Percentiles rank a stretch among this genome's conserved stretches.
Evolutionary conservation across 2,329 filamentous ascomycete species (phyloP).

Genomic region (Coniochaeta hoffmannii): DNA sequence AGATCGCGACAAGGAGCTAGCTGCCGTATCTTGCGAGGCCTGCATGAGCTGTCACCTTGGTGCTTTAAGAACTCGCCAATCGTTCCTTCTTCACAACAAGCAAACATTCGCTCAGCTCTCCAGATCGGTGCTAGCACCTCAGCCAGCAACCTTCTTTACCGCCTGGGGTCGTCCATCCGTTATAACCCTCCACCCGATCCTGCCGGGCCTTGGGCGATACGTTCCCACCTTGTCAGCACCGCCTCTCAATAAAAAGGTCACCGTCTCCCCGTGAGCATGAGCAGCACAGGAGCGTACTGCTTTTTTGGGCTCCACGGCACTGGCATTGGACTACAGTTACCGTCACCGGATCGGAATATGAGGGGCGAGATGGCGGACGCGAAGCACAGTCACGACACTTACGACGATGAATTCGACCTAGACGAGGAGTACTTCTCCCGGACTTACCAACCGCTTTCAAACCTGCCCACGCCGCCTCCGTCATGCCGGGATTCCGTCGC

Average conservation of each 20-base stretch:
- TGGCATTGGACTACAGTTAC: background rate
- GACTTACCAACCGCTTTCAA: slow-evolving; percentile 60
- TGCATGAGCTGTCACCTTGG: slow-evolving; percentile 1
- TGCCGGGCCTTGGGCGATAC: background rate
- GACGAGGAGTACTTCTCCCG: slow-evolving; percentile 46
- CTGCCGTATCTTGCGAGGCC: background rate
- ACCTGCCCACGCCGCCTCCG: slow-evolving; percentile 58
- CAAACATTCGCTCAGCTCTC: background rate
- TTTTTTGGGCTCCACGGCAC: background rate
- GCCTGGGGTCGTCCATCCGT: background rate
- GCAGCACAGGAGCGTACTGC: background rate
- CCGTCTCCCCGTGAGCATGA: background rate
- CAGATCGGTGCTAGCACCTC: background rate
- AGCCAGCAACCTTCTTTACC: background rate
- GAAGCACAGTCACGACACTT: slow-evolving; percentile 12
- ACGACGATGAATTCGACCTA: slow-evolving; percentile 31
- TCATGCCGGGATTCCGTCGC: slow-evolving; percentile 40
- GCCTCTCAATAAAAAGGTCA: too few relatives aligned
- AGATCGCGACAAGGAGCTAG: background rate
- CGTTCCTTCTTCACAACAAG: background rate
- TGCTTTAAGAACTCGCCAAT: background rate
- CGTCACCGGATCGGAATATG: background rate
- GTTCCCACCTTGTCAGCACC: background rate
- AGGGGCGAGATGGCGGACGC: slow-evolving; percentile 1
- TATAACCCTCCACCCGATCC: background rate